A percentile compares a stretch with the other conserved stretches of the same genome.
Conservation (phyloP, 768 basidiomycete genomes). For the Favolaschia claudopus region DNA sequence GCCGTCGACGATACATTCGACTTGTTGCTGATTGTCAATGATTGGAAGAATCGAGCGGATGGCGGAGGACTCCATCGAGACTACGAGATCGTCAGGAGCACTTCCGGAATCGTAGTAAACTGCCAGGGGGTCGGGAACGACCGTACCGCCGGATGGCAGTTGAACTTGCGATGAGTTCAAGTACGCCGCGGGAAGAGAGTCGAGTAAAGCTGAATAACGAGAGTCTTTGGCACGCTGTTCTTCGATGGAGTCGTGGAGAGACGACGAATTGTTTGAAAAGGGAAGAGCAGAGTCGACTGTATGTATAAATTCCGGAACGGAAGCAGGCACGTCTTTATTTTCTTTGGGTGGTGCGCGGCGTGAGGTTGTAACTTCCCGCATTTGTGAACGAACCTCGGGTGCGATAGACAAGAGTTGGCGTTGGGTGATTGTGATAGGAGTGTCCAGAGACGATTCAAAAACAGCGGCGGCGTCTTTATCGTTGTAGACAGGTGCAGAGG, state of each 20-base stretch:
- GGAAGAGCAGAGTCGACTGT: not conserved
- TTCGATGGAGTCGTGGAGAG: not conserved
- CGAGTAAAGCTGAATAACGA: not conserved
- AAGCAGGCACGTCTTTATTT: not conserved
- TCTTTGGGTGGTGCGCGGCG: not conserved
- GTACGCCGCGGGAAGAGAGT: not conserved
- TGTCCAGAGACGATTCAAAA: conserved; percentile 24
- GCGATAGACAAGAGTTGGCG: conserved; percentile 29
- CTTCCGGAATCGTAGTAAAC: not conserved
- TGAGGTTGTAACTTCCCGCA: conserved; percentile 25
- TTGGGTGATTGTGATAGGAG: conserved; percentile 27
- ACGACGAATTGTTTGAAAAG: not conserved
- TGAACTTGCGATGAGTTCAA: no score
- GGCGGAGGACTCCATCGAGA: conserved; percentile 1
- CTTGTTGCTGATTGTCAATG: no score
- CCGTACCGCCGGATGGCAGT: no score
- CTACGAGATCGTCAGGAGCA: not conserved
- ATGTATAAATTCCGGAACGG: not conserved
- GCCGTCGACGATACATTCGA: conserved; percentile 27
- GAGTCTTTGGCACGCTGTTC: not conserved
- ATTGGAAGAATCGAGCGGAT: no score
- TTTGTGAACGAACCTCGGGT: conserved; percentile 26
- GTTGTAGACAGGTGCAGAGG: conserved; percentile 28
- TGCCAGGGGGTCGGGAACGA: no score
- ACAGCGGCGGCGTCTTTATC: conserved; percentile 19